Evolutionary conservation across 495 filamentous ascomycete genomes (phyloP).

Genomic region (Trypethelium eluteriae): DNA sequence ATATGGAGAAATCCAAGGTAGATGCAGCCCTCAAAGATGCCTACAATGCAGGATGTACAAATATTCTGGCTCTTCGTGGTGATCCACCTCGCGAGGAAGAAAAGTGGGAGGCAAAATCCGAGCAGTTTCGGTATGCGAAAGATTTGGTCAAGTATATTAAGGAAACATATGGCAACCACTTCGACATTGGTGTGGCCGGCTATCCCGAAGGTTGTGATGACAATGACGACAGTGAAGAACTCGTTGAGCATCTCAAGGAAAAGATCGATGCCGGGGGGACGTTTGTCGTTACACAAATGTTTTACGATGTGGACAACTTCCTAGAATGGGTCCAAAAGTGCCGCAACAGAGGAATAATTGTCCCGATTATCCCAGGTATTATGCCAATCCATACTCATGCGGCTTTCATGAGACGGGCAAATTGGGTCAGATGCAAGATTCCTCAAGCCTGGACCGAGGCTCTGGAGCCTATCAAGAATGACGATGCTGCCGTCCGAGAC

Average conservation of each 20-base stretch:
- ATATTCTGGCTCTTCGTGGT: constrained; percentile 90
- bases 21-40: constrained; percentile 80
- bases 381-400: constrained; percentile 98
- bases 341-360: constrained; percentile 71
- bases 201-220: constrained; percentile 97
- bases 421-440: constrained; percentile 76
- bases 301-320: constrained; percentile 95
- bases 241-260: constrained; percentile 92
- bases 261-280: constrained; percentile 92
- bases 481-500: constrained; percentile 86
- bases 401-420: constrained; percentile 79
- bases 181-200: constrained; percentile 94
- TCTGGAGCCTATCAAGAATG: constrained; percentile 90
- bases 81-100: constrained; percentile 94
- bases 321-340: constrained; percentile 80
- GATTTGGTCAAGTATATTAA: constrained; percentile 93
- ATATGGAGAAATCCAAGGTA: constrained; percentile 88
- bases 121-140: constrained; percentile 73
- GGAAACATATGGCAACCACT: constrained; percentile 82
- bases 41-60: constrained; percentile 93
- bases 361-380: constrained; percentile 94
- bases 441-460: constrained; percentile 72
- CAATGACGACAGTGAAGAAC: constrained; percentile 69
- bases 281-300: constrained; percentile 98
- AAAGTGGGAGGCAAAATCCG: constrained; percentile 64